These are phyloP conservation scores for Neodidymelliopsis sp. DNA, from an alignment of 2,329 filamentous ascomycete genomes.

Conservation along the genomic window DNA sequence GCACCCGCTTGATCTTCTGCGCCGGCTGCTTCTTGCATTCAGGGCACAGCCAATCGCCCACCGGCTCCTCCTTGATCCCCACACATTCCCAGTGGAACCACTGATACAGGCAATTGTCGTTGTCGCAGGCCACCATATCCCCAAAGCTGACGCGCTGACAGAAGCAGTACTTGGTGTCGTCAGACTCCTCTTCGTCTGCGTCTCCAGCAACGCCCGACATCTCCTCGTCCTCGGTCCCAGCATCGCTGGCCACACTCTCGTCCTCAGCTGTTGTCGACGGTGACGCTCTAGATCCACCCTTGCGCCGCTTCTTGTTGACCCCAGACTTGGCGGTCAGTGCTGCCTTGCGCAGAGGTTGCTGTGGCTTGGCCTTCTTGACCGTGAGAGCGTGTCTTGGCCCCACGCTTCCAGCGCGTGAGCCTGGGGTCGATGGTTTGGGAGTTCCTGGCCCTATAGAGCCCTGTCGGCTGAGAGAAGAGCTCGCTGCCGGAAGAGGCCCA, in stretches of 20 bases:
- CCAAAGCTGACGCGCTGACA: slow-evolving; percentile 86
- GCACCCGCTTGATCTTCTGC: slow-evolving; percentile 52
- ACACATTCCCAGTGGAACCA: slow-evolving; percentile 84
- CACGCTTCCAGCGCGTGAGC: slow-evolving; percentile 65
- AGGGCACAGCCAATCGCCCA: slow-evolving; percentile 60
- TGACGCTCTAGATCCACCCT: slow-evolving; percentile 48
- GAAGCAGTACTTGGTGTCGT: slow-evolving; percentile 80
- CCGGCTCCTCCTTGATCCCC: slow-evolving; percentile 58
- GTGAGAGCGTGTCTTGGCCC: slow-evolving; percentile 60
- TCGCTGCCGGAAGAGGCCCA: slow-evolving; percentile 59
- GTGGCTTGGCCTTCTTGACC: slow-evolving; percentile 64
- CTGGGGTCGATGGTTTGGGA: slow-evolving; percentile 64
- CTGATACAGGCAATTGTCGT: slow-evolving; percentile 79
- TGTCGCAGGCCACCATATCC: slow-evolving; percentile 90
- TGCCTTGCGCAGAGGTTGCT: slow-evolving; percentile 54
- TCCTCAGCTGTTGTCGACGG: slow-evolving; percentile 58
- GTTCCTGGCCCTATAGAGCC: slow-evolving; percentile 70
- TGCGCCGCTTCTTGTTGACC: slow-evolving; percentile 48
- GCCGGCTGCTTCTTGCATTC: slow-evolving; percentile 49
- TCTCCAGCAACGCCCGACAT: slow-evolving; percentile 58
- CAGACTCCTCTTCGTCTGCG: slow-evolving; percentile 70
- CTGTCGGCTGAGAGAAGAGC: slow-evolving; percentile 65
- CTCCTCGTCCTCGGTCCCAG: slow-evolving; percentile 54
- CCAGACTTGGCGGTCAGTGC: slow-evolving; percentile 46
- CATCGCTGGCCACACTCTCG: slow-evolving; percentile 60